Evolutionary conservation across 352 stramenopile species (phyloP).

Genomic region (Phytopythium mirpurense): DNA sequence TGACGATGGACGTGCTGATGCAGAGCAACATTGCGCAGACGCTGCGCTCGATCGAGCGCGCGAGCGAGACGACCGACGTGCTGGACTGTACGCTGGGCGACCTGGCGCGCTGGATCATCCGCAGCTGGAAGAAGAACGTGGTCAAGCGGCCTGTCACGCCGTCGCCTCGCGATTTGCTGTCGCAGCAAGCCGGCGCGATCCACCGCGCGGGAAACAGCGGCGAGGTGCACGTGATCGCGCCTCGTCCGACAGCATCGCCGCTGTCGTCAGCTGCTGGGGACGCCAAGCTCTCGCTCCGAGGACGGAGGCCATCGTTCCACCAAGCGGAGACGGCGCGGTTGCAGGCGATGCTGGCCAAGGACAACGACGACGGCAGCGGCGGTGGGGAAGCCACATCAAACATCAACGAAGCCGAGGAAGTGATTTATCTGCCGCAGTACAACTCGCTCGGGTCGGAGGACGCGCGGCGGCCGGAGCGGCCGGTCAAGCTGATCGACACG

Average conservation of each 20-base stretch:
- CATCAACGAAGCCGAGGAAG: too few relatives aligned
- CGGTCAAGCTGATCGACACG: conserved; percentile 52
- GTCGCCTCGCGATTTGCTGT: conserved; percentile 35
- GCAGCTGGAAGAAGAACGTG: conserved; percentile 45
- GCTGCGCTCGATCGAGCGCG: conserved; percentile 36
- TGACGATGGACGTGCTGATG: conserved; percentile 44
- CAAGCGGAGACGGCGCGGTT: conserved; percentile 16
- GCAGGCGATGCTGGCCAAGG: conserved; percentile 10
- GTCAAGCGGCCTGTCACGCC: conserved; percentile 34
- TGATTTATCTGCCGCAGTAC: conserved; percentile 48
- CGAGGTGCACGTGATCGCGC: conserved; percentile 20
- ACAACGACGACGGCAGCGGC: not conserved
- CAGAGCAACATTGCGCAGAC: conserved; percentile 57
- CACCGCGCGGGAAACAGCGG: conserved; percentile 21
- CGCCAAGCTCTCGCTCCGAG: not conserved
- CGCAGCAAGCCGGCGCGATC: conserved; percentile 35
- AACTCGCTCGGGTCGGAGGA: conserved; percentile 64
- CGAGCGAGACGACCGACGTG: conserved; percentile 26
- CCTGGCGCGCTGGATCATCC: conserved; percentile 54
- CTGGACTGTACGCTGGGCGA: conserved; percentile 43
- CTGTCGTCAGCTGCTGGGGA: not conserved
- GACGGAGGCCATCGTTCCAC: conserved; percentile 8
- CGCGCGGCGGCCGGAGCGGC: conserved; percentile 37
- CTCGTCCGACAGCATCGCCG: not conserved
- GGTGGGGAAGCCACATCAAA: too few relatives aligned